Evolutionary conservation across 208 protist genomes (phyloP).

Genomic region (Leishmania martiniquensis): DNA sequence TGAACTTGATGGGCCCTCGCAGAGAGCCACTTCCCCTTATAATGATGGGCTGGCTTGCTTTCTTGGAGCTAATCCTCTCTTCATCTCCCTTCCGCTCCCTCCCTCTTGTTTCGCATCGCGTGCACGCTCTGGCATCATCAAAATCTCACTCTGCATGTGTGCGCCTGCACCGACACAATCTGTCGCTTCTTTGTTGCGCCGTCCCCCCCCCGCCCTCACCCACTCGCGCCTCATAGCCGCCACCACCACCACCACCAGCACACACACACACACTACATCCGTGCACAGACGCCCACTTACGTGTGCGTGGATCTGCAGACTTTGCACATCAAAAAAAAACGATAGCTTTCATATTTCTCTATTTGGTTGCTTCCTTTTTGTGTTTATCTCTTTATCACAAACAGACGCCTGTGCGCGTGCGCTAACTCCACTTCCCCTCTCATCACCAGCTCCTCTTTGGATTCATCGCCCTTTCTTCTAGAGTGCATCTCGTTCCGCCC

Average conservation of each 20-base stretch:
- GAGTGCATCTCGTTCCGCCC: neutral
- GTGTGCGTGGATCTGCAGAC: neutral
- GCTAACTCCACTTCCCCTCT: neutral
- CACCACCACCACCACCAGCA: too few species aligned
- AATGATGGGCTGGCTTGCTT: neutral
- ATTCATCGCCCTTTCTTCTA: neutral
- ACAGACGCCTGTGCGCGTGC: neutral
- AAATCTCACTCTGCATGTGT: too few species aligned
- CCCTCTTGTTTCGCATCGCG: too few species aligned
- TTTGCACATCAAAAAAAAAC: neutral
- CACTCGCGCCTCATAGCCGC: too few species aligned
- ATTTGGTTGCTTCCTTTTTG: neutral
- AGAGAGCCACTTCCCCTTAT: neutral
- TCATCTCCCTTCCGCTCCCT: too few species aligned
- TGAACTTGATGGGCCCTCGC: neutral
- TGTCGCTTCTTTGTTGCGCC: too few species aligned
- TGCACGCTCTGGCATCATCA: too few species aligned
- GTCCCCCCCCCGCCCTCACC: too few species aligned
- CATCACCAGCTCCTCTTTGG: neutral
- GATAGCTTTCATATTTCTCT: neutral
- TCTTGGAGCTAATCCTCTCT: too few species aligned
- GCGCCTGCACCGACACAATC: too few species aligned
- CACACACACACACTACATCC: neutral
- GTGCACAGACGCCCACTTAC: neutral
- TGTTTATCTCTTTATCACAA: neutral